Evolutionary conservation across 768 basidiomycete species (phyloP), one percentile per base, ranked within the genome.

Genomic region (Termitomyces sp.): DNA sequence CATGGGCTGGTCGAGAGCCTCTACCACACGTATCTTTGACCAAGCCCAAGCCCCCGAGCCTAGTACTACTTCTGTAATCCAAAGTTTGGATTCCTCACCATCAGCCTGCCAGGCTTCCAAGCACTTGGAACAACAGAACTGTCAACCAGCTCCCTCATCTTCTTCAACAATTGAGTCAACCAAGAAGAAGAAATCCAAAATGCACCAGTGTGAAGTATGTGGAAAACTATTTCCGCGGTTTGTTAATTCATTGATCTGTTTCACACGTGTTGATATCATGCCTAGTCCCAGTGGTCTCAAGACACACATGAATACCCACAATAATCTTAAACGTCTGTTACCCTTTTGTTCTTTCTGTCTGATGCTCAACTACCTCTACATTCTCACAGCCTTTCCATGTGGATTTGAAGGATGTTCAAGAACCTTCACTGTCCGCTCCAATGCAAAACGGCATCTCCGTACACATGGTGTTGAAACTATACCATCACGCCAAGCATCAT

Each of bases 381-480:
- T 53, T 12, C 58, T 16, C 36, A 45, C 61, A 82, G 81, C 80
- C 9, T 81, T 72, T 56, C 58, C 70, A 6, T 92, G 90, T 65
- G 77, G 72, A 0, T 82, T 85, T 50, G 73, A 79, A 14, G 76
- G 77, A 35, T 92, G 90, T 66, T 70, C 73, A 32, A 86, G 87
- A 66, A 79, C 76, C 4, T 92, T 92, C 64, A 83, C 87, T 20
- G 89, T 92, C 18, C 83, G 87, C 13, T 92, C 90, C 8, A 92
- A 92, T 63, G 88, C 88, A 16, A 88, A 85, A 68, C 80, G 90
- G 35, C 90, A 92, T 65, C 77, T 89, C 38, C 85, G 87, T 46
- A 90, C 87, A 1, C 90, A 92, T 62, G 86, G 87, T 26, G 77
- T 86, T 33, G 58, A 62, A 59, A 68, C 61, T 12, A 57, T 55